Conservation (phyloP, 2,329 filamentous ascomycete species). For the Sarocladium brachiariae region DNA sequence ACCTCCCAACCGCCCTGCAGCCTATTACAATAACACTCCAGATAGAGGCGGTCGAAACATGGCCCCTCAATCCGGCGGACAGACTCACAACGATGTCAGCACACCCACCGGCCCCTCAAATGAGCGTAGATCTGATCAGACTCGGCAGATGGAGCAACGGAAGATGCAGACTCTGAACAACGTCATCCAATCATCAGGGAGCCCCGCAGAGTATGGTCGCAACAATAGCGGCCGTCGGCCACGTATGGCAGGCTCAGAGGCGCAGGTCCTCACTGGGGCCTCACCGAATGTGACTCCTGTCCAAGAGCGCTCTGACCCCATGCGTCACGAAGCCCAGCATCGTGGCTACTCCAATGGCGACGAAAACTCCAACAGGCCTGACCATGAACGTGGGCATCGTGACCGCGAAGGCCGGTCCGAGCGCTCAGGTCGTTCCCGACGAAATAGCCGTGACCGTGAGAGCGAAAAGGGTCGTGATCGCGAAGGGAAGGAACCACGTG, state of each 20-base stretch:
- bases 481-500: conserved; percentile 37
- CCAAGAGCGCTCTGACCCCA: conserved; percentile 41
- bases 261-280: conserved; percentile 48
- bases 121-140: not conserved
- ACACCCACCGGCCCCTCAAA: not conserved
- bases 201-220: conserved; percentile 12
- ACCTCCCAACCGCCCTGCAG: not conserved
- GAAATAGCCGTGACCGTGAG: conserved; percentile 43
- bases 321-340: conserved; percentile 30
- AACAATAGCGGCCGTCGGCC: conserved; percentile 28
- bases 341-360: conserved; percentile 26
- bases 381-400: conserved; percentile 36
- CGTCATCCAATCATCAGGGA: conserved; percentile 3
- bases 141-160: conserved; percentile 4
- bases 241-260: conserved; percentile 43
- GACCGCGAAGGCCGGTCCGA: conserved; percentile 32
- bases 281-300: conserved; percentile 42
- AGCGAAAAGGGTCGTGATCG: conserved; percentile 45
- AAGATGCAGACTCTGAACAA: conserved; percentile 7
- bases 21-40: not conserved
- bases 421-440: conserved; percentile 35
- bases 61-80: not conserved
- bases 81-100: not conserved
- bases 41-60: not conserved
- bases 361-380: conserved; percentile 23